Percentiles rank a stretch among this genome's conserved stretches.
Conservation (phyloP, 371 early-diverging fungal species). For the Rhizopus sp. region DNA sequence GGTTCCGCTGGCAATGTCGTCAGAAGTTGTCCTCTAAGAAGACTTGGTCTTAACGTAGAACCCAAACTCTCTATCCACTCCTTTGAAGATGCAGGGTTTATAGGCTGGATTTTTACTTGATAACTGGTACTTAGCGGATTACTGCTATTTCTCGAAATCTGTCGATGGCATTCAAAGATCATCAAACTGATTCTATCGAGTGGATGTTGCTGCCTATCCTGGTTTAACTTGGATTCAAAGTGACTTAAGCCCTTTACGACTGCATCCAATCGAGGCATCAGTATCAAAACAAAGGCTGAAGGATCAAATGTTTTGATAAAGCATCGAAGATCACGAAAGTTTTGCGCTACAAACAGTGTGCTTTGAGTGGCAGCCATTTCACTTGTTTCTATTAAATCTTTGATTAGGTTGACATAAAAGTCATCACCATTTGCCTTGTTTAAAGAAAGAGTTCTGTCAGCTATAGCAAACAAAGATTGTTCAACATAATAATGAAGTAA, state of each 20-base stretch:
- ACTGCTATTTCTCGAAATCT: constrained; percentile 16
- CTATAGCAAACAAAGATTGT: constrained; percentile 44
- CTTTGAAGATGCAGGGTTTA: constrained; percentile 12
- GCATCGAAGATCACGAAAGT: constrained; percentile 57
- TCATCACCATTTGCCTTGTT: constrained; percentile 40
- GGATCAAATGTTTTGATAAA: constrained; percentile 69
- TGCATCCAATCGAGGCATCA: constrained; percentile 59
- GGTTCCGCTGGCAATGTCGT: constrained; percentile 2
- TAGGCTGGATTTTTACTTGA: constrained; percentile 14
- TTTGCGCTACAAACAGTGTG: constrained; percentile 23
- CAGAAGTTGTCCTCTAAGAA: constrained; percentile 20
- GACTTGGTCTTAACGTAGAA: constrained; percentile 23
- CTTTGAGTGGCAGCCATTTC: constrained; percentile 23
- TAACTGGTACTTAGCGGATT: neutral
- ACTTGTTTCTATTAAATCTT: constrained; percentile 23
- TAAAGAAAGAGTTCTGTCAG: constrained; percentile 53
- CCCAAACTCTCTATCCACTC: constrained; percentile 27
- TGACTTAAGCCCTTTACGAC: constrained; percentile 40
- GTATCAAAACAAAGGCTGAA: constrained; percentile 58
- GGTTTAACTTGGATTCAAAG: constrained; percentile 4
- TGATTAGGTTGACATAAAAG: constrained; percentile 33
- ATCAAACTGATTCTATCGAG: constrained; percentile 29
- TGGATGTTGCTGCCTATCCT: neutral
- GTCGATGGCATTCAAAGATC: constrained; percentile 60
- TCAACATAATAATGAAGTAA: constrained; percentile 61